Conservation (phyloP, 805 yeast genomes). For the Scheffersomyces stipitis region DNA sequence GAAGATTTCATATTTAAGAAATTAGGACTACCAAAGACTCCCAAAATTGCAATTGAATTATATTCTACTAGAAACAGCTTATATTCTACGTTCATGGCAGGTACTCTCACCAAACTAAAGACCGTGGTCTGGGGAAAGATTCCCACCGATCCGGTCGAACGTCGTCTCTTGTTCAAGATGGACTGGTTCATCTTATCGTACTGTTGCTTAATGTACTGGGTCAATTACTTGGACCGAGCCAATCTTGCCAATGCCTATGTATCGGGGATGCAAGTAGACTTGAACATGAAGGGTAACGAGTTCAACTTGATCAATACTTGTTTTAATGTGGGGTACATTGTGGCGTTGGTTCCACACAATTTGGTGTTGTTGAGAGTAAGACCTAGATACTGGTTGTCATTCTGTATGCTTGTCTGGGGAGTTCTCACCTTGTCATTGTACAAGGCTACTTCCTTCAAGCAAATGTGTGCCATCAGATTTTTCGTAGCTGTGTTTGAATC, state of each 20-base stretch:
- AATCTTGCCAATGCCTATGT: slow-evolving; percentile 61
- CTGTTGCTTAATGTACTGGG: slow-evolving; percentile 42
- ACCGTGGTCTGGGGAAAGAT: slow-evolving; percentile 31
- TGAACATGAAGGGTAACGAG: slow-evolving; percentile 47
- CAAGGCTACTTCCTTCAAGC: slow-evolving; percentile 45
- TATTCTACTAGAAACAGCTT: no score
- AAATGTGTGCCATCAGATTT: slow-evolving; percentile 57
- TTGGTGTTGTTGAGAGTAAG: slow-evolving; percentile 49
- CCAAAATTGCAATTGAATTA: no score
- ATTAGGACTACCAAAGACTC: no score
- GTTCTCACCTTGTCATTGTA: slow-evolving; percentile 51
- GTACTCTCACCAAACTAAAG: slow-evolving; percentile 2
- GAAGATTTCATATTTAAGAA: no score
- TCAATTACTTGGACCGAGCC: slow-evolving; percentile 58
- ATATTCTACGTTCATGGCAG: no score
- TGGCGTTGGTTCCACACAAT: slow-evolving; percentile 64
- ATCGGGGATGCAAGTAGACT: slow-evolving; percentile 64
- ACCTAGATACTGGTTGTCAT: slow-evolving; percentile 57
- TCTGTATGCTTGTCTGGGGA: slow-evolving; percentile 59
- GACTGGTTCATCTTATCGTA: slow-evolving; percentile 45
- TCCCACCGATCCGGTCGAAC: slow-evolving; percentile 30
- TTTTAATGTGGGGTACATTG: slow-evolving; percentile 60
- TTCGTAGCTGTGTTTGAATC: slow-evolving; percentile 63
- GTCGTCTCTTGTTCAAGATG: slow-evolving; percentile 31
- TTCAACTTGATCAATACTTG: slow-evolving; percentile 53